These are phyloP conservation scores for Penstemon davidsonii DNA, from an alignment of 257 asterid species.

Conservation along the genomic window DNA sequence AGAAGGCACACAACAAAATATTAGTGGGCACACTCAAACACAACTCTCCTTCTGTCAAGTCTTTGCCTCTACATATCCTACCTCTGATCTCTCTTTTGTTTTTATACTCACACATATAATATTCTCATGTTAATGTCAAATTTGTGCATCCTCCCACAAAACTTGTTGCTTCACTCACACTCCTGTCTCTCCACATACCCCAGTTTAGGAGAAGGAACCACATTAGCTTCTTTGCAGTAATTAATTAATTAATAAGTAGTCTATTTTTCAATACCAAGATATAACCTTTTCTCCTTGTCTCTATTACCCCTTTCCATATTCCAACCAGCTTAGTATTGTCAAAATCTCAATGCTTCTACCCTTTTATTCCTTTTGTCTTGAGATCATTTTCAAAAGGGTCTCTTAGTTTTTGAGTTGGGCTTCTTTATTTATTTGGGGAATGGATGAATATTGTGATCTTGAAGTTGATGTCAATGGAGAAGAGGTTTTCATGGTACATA, in stretches of 20 bases:
- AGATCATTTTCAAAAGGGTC: constrained; percentile 34
- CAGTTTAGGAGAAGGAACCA: not conserved
- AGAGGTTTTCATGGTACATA: constrained; percentile 65
- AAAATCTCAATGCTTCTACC: constrained; percentile 15
- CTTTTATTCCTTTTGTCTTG: constrained; percentile 15
- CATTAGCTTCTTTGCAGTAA: not conserved
- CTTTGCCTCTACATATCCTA: constrained; percentile 32
- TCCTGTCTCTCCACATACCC: constrained; percentile 42
- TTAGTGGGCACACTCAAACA: no score
- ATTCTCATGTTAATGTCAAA: constrained; percentile 34
- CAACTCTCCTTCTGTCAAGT: constrained; percentile 27
- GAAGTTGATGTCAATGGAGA: constrained; percentile 94
- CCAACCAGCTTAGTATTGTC: constrained; percentile 34
- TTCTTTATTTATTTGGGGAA: constrained; percentile 23
- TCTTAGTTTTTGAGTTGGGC: constrained; percentile 47
- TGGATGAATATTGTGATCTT: constrained; percentile 66
- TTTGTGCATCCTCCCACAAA: constrained; percentile 26
- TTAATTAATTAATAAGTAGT: constrained; percentile 29
- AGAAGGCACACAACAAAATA: constrained; percentile 37
- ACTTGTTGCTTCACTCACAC: constrained; percentile 55
- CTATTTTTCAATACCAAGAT: constrained; percentile 55
- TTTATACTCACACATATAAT: constrained; percentile 21
- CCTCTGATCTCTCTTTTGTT: constrained; percentile 29
- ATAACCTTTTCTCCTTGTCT: constrained; percentile 55
- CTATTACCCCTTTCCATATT: constrained; percentile 36